Percentiles rank a stretch among this genome's conserved stretches.
Conservation (phyloP, 805 yeast species). For the Kazachstania taianensis region DNA sequence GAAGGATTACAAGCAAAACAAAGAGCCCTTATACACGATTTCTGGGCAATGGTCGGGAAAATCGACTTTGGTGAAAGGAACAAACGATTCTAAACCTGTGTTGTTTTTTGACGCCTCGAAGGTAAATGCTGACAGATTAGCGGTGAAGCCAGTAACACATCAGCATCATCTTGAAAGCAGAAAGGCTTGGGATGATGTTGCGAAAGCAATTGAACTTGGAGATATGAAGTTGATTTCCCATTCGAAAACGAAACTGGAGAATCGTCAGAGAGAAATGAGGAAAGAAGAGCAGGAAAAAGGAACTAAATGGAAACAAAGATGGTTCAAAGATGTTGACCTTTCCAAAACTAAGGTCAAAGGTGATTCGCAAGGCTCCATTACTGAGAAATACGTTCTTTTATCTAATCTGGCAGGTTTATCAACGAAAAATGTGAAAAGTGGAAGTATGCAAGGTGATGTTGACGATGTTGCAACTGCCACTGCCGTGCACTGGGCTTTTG, state of each 20-base stretch:
- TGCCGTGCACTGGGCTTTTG: constrained; percentile 61
- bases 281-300: constrained; percentile 60
- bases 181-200: constrained; percentile 83
- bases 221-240: constrained; percentile 66
- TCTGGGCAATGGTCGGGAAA: constrained; percentile 88
- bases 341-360: constrained; percentile 9
- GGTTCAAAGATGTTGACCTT: constrained; percentile 55
- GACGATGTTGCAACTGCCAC: constrained; percentile 38
- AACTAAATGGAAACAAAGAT: constrained; percentile 63
- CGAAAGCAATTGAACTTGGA: constrained; percentile 69
- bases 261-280: constrained; percentile 74
- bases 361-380: neutral
- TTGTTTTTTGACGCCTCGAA: constrained; percentile 54
- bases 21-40: constrained; percentile 66
- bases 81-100: constrained; percentile 23
- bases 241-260: constrained; percentile 73
- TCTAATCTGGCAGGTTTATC: constrained; percentile 42
- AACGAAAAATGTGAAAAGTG: constrained; percentile 56
- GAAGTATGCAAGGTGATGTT: constrained; percentile 45
- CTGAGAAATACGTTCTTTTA: constrained; percentile 20
- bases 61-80: constrained; percentile 45
- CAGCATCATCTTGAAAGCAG: constrained; percentile 79
- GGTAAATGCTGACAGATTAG: constrained; percentile 42
- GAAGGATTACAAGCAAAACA: constrained; percentile 40
- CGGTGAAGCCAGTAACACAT: constrained; percentile 70